Conservation (phyloP, 441 rosid species). For the Euphorbia schlechtendalii region DNA sequence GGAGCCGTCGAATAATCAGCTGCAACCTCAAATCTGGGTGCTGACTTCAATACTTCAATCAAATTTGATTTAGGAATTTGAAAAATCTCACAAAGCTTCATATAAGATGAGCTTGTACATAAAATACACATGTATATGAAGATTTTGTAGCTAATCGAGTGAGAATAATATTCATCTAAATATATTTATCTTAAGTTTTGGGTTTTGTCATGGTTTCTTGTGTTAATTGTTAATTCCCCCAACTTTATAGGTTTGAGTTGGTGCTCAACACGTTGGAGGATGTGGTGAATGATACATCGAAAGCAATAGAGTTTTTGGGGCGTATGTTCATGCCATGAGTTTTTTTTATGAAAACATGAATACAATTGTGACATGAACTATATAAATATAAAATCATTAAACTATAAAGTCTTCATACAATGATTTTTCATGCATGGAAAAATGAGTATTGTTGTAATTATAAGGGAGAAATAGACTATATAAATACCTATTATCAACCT, state of each 20-base stretch:
- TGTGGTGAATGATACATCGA: constrained; percentile 85
- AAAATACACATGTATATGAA: no score
- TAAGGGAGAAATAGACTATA: no score
- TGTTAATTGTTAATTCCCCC: neutral
- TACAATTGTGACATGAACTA: no score
- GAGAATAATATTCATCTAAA: constrained; percentile 11
- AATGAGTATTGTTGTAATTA: no score
- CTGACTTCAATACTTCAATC: neutral
- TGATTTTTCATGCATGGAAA: no score
- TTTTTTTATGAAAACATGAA: no score
- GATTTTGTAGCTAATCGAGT: constrained; percentile 41
- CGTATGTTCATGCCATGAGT: no score
- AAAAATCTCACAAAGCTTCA: no score
- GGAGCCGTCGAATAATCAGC: constrained; percentile 14
- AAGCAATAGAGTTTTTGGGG: constrained; percentile 82
- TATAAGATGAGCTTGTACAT: neutral
- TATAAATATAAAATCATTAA: no score
- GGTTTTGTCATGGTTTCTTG: neutral
- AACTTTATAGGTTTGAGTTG: constrained; percentile 58
- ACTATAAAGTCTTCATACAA: no score
- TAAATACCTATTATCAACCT: no score
- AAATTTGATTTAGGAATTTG: neutral
- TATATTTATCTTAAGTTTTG: neutral
- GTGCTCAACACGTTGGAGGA: constrained; percentile 76
- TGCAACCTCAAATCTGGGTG: constrained; percentile 38